These are phyloP conservation scores for Lycium barbarum DNA, from an alignment of 257 asterid genomes.

Conservation along the genomic window DNA sequence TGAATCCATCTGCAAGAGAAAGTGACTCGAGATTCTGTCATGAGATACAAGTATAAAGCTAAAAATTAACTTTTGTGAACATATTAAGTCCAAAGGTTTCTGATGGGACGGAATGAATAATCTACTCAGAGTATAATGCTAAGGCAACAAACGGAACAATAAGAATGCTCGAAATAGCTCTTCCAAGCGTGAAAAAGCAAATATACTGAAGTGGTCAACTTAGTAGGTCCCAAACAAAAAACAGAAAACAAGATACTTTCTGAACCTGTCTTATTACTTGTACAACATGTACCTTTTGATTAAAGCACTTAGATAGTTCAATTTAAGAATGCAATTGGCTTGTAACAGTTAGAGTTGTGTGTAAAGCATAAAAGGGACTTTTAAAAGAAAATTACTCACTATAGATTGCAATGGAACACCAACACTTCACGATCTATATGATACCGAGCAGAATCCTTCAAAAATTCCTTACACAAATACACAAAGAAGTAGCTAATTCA, in stretches of 20 bases:
- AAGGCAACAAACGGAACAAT: not conserved
- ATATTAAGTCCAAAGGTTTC: constrained; percentile 10
- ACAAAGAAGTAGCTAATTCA: constrained; percentile 7
- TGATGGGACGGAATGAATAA: not conserved
- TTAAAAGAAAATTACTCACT: constrained; percentile 3
- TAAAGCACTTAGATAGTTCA: not conserved
- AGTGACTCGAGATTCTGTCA: constrained; percentile 2
- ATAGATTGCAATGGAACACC: not conserved
- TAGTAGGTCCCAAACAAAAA: not conserved
- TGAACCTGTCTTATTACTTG: not conserved
- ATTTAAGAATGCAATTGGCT: not conserved
- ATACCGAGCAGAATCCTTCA: not conserved
- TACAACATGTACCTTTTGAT: constrained; percentile 24
- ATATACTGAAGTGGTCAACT: not conserved
- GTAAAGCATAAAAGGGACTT: not conserved
- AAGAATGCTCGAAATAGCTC: constrained; percentile 2
- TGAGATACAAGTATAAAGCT: not conserved
- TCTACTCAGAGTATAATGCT: constrained; percentile 2
- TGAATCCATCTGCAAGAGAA: constrained; percentile 43
- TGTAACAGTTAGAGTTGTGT: not conserved
- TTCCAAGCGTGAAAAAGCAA: constrained; percentile 23
- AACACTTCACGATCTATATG: not conserved
- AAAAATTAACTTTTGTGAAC: not conserved
- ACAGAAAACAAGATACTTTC: not conserved
- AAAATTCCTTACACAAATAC: constrained; percentile 16